These are phyloP conservation scores for Colletotrichum camelliae DNA, from an alignment of 2,329 filamentous ascomycete genomes.

Conservation along the genomic window DNA sequence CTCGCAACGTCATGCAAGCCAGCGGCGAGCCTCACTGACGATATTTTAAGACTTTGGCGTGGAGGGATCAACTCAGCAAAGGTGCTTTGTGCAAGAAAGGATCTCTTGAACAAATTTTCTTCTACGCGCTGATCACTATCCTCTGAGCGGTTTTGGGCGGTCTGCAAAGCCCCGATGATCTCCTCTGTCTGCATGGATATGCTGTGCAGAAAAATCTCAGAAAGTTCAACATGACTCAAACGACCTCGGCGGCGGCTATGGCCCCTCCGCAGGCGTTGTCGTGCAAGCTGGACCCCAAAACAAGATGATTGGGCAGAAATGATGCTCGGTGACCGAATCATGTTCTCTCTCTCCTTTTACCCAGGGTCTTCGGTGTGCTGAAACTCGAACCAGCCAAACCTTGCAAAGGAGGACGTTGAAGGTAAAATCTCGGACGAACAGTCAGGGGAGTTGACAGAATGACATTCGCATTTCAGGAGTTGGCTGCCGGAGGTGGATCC, in stretches of 20 bases:
- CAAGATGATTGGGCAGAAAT: not conserved
- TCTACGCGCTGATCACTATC: not conserved
- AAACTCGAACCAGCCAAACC: not conserved
- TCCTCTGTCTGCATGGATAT: not conserved
- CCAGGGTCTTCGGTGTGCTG: not conserved
- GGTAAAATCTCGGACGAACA: not conserved
- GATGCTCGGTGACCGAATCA: not conserved
- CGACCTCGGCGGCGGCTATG: not conserved
- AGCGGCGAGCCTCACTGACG: not conserved
- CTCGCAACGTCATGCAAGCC: not conserved
- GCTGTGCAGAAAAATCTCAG: not conserved
- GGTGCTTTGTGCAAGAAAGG: not conserved
- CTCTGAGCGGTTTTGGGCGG: not conserved
- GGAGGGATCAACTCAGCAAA: not conserved
- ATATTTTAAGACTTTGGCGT: not conserved
- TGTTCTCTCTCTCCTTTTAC: not conserved
- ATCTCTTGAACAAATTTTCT: not conserved
- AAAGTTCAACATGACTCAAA: not conserved
- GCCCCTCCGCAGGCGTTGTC: not conserved
- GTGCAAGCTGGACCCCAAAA: not conserved
- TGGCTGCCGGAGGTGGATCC: not conserved
- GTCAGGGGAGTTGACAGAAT: not conserved
- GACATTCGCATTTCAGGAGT: not conserved
- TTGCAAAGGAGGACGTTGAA: not conserved
- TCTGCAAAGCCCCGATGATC: not conserved